Conservation (phyloP, 768 basidiomycete genomes). For the Boletus rubroflammeus region DNA sequence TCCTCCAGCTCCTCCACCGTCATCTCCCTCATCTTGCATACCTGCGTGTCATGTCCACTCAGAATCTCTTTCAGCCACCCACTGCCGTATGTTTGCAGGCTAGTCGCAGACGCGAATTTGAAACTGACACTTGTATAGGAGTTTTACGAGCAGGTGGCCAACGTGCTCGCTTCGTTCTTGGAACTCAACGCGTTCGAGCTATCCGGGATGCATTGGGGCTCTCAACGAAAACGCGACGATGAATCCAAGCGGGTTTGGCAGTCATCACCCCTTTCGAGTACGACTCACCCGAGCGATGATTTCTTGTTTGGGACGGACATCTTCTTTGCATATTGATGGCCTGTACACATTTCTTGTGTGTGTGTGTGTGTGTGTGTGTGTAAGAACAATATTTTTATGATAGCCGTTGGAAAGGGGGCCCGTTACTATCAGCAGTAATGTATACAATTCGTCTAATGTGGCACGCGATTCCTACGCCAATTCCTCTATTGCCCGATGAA, state of each 20-base stretch:
- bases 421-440: neutral
- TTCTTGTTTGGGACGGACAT: slow-evolving; percentile 30
- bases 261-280: slow-evolving; percentile 42
- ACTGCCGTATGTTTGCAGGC: slow-evolving; percentile 37
- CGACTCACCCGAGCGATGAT: slow-evolving; percentile 29
- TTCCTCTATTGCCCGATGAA: slow-evolving; percentile 43
- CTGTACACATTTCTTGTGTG: slow-evolving; percentile 12
- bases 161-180: slow-evolving; percentile 54
- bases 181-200: slow-evolving; percentile 67
- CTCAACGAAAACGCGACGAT: slow-evolving; percentile 42
- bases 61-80: slow-evolving; percentile 47
- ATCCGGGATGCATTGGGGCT: slow-evolving; percentile 72
- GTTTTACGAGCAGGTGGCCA: slow-evolving; percentile 61
- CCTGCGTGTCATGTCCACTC: slow-evolving; percentile 61
- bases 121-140: slow-evolving; percentile 36
- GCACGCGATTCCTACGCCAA: slow-evolving; percentile 26
- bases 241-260: slow-evolving; percentile 51
- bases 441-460: slow-evolving; percentile 18
- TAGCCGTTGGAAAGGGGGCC: neutral
- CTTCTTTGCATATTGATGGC: slow-evolving; percentile 28
- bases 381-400: neutral
- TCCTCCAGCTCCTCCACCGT: slow-evolving; percentile 53
- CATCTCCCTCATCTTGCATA: slow-evolving; percentile 60
- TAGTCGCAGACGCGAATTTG: neutral
- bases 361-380: slow-evolving; percentile 3